Evolutionary conservation across 257 asterid genomes (phyloP), one percentile per base, ranked within the genome.

Genomic region (Nicotiana attenuata): DNA sequence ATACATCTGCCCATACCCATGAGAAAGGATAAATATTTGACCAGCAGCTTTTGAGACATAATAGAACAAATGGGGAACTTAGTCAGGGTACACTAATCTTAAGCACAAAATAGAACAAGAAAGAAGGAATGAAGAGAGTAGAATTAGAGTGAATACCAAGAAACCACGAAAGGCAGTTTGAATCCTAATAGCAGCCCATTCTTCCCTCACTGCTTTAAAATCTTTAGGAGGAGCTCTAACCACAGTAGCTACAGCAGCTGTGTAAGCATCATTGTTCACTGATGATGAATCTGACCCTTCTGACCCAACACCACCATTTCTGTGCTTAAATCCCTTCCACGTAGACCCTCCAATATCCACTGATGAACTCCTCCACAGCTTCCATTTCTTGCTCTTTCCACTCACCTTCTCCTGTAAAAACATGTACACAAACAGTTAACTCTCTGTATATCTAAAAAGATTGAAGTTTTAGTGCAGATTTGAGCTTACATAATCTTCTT

Each of bases 161-260:
- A 96, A 96, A 19, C 95, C 99, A 84, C 97, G 92, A 87, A 96
- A 94, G 26, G 97, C 91, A 81, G 97, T 92, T 87, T 96, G 97
- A 85, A 96, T 94, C 81, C 97, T 89, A 55, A 94, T 94, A 81
- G 98, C 97, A 59, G 97, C 98, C 97, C 98, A 96, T 89, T 96
- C 97, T 84, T 91, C 89, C 86, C 90, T 90, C 16, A 96, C 97
- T 75, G 69, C 93, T 84, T 80, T 89, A 85, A 96, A 96, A 85
- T 94, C 98, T 67, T 92, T 94, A 9, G 98, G 97, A 83, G 91
- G 94, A 71, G 98, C 98, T 77, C 98, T 88, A 7, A 92, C 97
- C n/a, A 96, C 97, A 68, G 97, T 85, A 24, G 97, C 97, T 45
- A 92, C 92, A 22, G 99, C 97, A 75, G 97, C 98, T 76, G 53